Evolutionary conservation across 2,329 filamentous ascomycete genomes (phyloP).

Genomic region (Trichoderma hamatum): DNA sequence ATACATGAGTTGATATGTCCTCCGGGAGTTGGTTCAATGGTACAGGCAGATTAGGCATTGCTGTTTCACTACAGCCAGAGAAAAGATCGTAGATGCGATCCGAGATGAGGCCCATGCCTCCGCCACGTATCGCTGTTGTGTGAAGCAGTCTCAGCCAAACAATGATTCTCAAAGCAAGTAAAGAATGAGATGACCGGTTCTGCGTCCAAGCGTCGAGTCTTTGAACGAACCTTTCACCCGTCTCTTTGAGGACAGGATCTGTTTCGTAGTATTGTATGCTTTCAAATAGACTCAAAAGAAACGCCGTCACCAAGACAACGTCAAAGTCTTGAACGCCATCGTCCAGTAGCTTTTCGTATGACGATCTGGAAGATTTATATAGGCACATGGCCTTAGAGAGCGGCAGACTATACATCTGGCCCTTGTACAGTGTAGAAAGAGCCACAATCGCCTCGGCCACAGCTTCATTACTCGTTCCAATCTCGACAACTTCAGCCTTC

Average conservation of each 20-base stretch:
- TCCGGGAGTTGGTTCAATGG: not conserved
- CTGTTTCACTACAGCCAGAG: conserved; percentile 1
- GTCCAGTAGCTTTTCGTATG: conserved; percentile 1
- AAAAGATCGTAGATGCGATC: conserved; percentile 26
- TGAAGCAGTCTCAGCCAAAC: conserved; percentile 31
- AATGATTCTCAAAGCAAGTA: conserved; percentile 22
- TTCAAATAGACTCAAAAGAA: conserved; percentile 30
- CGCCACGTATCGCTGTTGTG: conserved; percentile 28
- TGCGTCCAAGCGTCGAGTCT: conserved; percentile 20
- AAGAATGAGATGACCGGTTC: not conserved
- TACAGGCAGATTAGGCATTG: conserved; percentile 5
- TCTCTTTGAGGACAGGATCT: conserved; percentile 15
- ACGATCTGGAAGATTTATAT: conserved; percentile 20
- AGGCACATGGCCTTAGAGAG: conserved; percentile 19
- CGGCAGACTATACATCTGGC: conserved; percentile 26
- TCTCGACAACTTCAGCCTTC: conserved; percentile 24
- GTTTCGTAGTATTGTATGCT: conserved; percentile 24
- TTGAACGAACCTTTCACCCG: conserved; percentile 16
- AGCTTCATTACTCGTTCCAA: conserved; percentile 8
- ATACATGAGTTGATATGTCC: conserved; percentile 26
- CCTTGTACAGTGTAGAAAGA: conserved; percentile 27
- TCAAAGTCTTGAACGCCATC: conserved; percentile 21
- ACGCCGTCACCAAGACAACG: conserved; percentile 4
- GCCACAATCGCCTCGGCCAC: conserved; percentile 27
- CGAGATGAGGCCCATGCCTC: conserved; percentile 29